Conservation (phyloP, 1,139 yeast genomes). For the Sugiyamaella paludigena region DNA sequence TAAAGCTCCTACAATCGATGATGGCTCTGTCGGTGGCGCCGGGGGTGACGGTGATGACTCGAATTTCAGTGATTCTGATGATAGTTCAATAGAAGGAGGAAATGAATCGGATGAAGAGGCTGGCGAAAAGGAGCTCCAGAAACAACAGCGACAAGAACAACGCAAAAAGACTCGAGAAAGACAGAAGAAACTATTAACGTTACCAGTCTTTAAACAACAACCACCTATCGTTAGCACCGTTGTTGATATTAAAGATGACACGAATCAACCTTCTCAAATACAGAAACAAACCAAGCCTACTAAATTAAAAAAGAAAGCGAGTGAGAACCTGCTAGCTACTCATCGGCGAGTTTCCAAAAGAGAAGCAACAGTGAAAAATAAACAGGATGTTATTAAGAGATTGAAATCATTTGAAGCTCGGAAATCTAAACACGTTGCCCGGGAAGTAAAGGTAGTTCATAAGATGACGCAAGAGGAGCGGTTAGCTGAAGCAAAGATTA, state of each 20-base stretch:
- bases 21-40: conserved; percentile 15
- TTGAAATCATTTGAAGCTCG: conserved; percentile 69
- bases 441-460: conserved; percentile 39
- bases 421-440: conserved; percentile 46
- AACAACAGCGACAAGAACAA: conserved; percentile 31
- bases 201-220: conserved; percentile 19
- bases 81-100: conserved; percentile 28
- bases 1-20: conserved; percentile 6
- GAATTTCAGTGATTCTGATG: conserved; percentile 35
- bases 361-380: conserved; percentile 73
- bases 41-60: conserved; percentile 28
- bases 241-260: conserved; percentile 1
- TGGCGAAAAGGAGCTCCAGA: conserved; percentile 36
- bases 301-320: background rate
- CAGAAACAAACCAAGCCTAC: conserved; percentile 29
- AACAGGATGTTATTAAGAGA: conserved; percentile 71
- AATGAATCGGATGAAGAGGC: conserved; percentile 37
- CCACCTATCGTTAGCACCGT: conserved; percentile 2
- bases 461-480: conserved; percentile 81
- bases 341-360: conserved; percentile 79
- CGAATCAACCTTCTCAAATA: conserved; percentile 18
- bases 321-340: conserved; percentile 48
- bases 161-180: conserved; percentile 26
- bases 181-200: conserved; percentile 31
- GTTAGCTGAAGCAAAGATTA: conserved; percentile 77